These are phyloP conservation scores for Neurospora sp. DNA, from an alignment of 495 filamentous ascomycete species.

Conservation along the genomic window DNA sequence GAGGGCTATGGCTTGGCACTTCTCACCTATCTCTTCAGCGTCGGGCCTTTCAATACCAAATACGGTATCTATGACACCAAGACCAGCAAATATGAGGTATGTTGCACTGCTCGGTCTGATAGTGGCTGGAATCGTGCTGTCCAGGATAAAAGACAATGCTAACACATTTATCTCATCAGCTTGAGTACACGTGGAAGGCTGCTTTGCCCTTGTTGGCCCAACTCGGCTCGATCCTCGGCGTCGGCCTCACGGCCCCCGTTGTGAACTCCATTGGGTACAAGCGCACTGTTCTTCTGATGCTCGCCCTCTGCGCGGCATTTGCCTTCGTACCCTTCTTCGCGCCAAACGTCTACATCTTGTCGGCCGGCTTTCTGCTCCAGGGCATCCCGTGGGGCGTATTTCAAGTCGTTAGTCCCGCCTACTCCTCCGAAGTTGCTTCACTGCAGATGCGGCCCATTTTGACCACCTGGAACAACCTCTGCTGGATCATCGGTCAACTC, in stretches of 20 bases:
- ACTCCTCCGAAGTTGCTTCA: conserved; percentile 53
- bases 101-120: background rate
- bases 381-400: conserved; percentile 65
- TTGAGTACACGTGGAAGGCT: conserved; percentile 40
- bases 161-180: conserved; percentile 10
- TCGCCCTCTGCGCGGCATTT: conserved; percentile 34
- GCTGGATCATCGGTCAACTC: conserved; percentile 59
- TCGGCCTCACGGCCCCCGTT: conserved; percentile 53
- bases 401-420: conserved; percentile 41
- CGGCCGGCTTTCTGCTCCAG: conserved; percentile 57
- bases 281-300: conserved; percentile 39
- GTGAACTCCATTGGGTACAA: conserved; percentile 53
- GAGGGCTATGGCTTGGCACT: conserved; percentile 29
- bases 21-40: conserved; percentile 30
- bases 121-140: conserved; percentile 37
- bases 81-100: conserved; percentile 17
- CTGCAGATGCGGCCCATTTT: conserved; percentile 46
- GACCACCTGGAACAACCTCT: conserved; percentile 59
- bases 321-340: conserved; percentile 55
- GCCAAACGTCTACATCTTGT: conserved; percentile 46
- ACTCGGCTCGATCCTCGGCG: conserved; percentile 39
- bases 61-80: conserved; percentile 33
- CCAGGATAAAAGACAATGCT: conserved; percentile 23
- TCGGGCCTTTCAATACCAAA: conserved; percentile 43
- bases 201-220: conserved; percentile 29